Conservation (phyloP, 495 filamentous ascomycete genomes). For the Penicillium soppii region DNA sequence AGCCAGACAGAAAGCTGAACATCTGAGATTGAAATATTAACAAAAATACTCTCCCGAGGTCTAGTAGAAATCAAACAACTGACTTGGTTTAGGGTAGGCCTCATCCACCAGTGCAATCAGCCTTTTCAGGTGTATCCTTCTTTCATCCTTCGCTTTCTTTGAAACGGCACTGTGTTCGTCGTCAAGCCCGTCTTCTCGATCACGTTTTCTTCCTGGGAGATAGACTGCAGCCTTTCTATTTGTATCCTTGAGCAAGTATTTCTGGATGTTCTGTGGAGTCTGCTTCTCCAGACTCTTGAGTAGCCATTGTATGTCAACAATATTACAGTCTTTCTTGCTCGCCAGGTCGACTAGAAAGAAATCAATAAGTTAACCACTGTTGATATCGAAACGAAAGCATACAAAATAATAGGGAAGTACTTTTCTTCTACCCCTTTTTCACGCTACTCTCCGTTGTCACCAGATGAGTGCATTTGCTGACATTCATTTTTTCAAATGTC, state of each 20-base stretch:
- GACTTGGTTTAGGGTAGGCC: neutral
- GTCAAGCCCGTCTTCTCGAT: neutral
- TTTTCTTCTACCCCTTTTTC: constrained; percentile 1
- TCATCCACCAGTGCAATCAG: constrained; percentile 7
- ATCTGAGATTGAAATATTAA: neutral
- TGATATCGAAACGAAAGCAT: too few species aligned
- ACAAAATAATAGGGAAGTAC: neutral
- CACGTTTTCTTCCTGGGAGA: constrained; percentile 2
- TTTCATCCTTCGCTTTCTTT: neutral
- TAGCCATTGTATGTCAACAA: constrained; percentile 13
- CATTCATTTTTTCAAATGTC: neutral
- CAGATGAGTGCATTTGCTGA: constrained; percentile 15
- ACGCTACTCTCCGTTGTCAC: constrained; percentile 9
- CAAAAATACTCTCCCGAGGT: neutral
- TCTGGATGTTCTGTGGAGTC: neutral
- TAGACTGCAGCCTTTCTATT: neutral
- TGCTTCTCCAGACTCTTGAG: neutral
- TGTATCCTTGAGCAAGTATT: neutral
- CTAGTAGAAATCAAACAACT: neutral
- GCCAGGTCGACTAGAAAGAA: constrained; percentile 6
- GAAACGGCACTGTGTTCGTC: neutral
- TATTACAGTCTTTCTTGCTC: neutral
- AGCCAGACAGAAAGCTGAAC: constrained; percentile 4
- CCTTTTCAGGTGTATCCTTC: neutral
- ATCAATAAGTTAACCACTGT: neutral